Base-by-base conservation (phyloP, 2,329 filamentous ascomycete species). In the Fusarium caatingaense region DNA sequence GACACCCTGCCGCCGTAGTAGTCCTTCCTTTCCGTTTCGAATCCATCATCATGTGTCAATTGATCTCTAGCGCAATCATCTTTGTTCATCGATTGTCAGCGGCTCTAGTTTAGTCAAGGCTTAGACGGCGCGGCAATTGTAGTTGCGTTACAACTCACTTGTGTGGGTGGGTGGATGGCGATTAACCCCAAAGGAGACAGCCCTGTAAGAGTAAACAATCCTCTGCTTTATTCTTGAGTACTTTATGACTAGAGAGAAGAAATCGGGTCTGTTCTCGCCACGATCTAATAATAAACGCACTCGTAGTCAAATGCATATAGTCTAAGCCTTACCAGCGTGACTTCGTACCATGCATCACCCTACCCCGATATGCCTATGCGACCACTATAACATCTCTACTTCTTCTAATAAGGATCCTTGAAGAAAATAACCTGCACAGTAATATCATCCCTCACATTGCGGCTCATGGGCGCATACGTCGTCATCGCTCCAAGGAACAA, bases 361-460 rank as follows among this genome's bases (percentile, higher is more conserved):
- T 21, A 16, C 13, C 18, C 1, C 13, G 10, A 18, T 25, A 23
- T 0, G 2, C 21, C 5, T 0, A 25, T 21, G n/a, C 13, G 15
- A n/a, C 20, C 16, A 21, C 18, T 37, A 6, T 16, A 18, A n/a
- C 11, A 4, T 12, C 2, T 7, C 94, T 56, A 94, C 83, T 77
- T 95, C 91, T 74, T 95, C 92, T 88, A 45, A 78, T 77, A 57
- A 5, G 73, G 73, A 21, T 75, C 73, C 42, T 68, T 75, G 53
- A 80, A 80, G 66, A 96, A 95, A 64, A 95, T 91, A 32, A 97
- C 92, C 80, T 96, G 92, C 18, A 96, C 91, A 0, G 93, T 96
- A 57, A 95, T 84, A 77, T 96, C 93, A 74, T 96, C 93, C 70
- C 92, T 88, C 47, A 80, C 76, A 49, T 77, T 75, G 66, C 93